These are phyloP conservation scores for Pseudomonodictys pantanalensis DNA, from an alignment of 495 filamentous ascomycete genomes.

Conservation along the genomic window DNA sequence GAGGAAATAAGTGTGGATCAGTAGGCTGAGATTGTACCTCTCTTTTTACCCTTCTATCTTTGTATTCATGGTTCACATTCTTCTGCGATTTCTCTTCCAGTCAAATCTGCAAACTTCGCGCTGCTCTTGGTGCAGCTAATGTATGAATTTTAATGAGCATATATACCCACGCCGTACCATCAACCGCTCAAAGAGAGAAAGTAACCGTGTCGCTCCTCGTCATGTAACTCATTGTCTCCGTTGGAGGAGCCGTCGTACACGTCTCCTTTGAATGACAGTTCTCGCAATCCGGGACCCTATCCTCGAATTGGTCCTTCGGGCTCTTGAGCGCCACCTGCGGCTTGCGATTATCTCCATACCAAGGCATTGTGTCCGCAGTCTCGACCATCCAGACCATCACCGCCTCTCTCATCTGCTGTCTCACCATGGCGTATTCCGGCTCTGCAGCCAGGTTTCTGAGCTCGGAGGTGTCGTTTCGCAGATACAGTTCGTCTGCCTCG, in stretches of 20 bases:
- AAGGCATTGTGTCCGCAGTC: not conserved
- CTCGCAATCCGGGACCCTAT: not conserved
- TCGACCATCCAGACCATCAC: not conserved
- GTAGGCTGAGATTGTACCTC: too few species aligned
- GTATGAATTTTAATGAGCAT: too few species aligned
- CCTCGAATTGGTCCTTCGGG: not conserved
- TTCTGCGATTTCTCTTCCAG: too few species aligned
- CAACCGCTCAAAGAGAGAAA: too few species aligned
- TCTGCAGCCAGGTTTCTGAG: not conserved
- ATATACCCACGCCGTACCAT: too few species aligned
- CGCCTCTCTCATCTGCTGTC: not conserved
- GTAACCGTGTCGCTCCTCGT: too few species aligned
- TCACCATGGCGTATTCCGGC: not conserved
- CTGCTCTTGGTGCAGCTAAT: too few species aligned
- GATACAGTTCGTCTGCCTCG: conserved; percentile 36
- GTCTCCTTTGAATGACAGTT: not conserved
- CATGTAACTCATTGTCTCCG: not conserved
- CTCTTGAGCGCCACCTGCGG: not conserved
- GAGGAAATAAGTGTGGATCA: too few species aligned
- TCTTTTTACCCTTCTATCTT: too few species aligned
- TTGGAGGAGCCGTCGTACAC: not conserved
- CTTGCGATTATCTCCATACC: not conserved
- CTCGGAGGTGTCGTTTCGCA: not conserved
- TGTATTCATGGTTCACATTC: too few species aligned
- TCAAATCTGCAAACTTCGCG: too few species aligned